Conservation (phyloP, 495 filamentous ascomycete genomes). For the Aspergillus sparsus region DNA sequence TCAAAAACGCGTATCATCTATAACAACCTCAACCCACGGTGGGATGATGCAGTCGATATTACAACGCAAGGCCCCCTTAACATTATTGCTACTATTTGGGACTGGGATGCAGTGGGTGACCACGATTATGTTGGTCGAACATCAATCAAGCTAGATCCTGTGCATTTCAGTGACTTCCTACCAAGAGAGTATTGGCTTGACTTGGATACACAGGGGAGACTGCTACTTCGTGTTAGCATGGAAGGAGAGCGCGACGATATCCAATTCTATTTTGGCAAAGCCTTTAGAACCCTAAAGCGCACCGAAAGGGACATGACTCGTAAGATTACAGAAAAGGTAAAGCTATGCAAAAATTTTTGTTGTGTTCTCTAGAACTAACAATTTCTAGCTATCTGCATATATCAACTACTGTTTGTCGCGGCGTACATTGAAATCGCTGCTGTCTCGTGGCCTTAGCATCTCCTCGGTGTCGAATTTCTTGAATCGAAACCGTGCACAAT, state of each 20-base stretch:
- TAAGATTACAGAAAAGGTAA: constrained; percentile 95
- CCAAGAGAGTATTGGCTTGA: constrained; percentile 97
- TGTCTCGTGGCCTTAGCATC: constrained; percentile 70
- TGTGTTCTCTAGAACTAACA: constrained; percentile 17
- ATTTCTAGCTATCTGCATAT: constrained; percentile 77
- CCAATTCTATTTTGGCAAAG: constrained; percentile 97
- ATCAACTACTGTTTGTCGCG: constrained; percentile 89
- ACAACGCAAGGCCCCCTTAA: constrained; percentile 88
- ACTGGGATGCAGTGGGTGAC: constrained; percentile 96
- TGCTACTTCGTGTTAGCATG: constrained; percentile 93
- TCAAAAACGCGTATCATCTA: constrained; percentile 93
- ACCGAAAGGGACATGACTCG: constrained; percentile 98
- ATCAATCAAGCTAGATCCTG: constrained; percentile 89
- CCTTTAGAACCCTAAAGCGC: constrained; percentile 90
- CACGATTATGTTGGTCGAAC: constrained; percentile 97
- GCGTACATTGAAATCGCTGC: constrained; percentile 70
- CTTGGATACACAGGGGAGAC: constrained; percentile 89
- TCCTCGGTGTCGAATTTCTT: constrained; percentile 82
- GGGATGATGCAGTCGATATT: constrained; percentile 97
- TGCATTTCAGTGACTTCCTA: constrained; percentile 93
- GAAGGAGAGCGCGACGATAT: constrained; percentile 98
- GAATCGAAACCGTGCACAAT: constrained; percentile 57
- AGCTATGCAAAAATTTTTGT: constrained; percentile 20
- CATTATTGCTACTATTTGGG: constrained; percentile 96
- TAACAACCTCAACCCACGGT: constrained; percentile 88